Evolutionary conservation across 768 basidiomycete species (phyloP).

Genomic region (Flagelloscypha sp.): DNA sequence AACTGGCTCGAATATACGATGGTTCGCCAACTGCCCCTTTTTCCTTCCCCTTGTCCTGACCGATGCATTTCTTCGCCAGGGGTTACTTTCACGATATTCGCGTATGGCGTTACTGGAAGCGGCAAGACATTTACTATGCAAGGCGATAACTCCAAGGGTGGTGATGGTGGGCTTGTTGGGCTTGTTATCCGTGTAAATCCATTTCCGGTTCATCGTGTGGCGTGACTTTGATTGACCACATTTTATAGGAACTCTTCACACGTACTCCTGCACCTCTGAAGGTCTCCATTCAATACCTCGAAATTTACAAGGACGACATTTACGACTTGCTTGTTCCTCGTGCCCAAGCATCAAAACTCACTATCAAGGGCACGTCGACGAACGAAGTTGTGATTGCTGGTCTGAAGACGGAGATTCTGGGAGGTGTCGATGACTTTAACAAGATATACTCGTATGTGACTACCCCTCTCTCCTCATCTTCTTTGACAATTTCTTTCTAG

Average conservation of each 20-base stretch:
- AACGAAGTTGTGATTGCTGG: conserved; percentile 50
- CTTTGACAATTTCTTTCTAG: conserved; percentile 26
- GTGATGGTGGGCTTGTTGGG: no score
- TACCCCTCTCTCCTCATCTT: not conserved
- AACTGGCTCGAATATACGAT: no score
- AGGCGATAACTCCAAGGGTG: conserved; percentile 54
- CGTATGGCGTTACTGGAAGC: conserved; percentile 86
- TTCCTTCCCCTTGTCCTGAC: no score
- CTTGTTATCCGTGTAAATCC: no score
- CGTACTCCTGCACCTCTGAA: no score
- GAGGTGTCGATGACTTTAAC: conserved; percentile 36
- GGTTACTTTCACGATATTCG: conserved; percentile 81
- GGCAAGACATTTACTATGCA: conserved; percentile 95
- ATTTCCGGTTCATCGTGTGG: no score
- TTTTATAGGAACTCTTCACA: conserved; percentile 50
- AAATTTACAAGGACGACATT: conserved; percentile 88
- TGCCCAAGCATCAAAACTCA: conserved; percentile 44
- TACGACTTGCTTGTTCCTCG: conserved; percentile 76
- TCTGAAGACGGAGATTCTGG: conserved; percentile 33
- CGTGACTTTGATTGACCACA: no score
- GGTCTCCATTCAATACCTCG: conserved; percentile 68
- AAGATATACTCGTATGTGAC: conserved; percentile 34
- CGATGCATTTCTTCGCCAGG: not conserved
- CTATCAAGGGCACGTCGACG: conserved; percentile 46
- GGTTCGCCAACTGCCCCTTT: no score